These are phyloP conservation scores for Xylariaceae sp. DNA, from an alignment of 2,329 filamentous ascomycete species.

Conservation along the genomic window DNA sequence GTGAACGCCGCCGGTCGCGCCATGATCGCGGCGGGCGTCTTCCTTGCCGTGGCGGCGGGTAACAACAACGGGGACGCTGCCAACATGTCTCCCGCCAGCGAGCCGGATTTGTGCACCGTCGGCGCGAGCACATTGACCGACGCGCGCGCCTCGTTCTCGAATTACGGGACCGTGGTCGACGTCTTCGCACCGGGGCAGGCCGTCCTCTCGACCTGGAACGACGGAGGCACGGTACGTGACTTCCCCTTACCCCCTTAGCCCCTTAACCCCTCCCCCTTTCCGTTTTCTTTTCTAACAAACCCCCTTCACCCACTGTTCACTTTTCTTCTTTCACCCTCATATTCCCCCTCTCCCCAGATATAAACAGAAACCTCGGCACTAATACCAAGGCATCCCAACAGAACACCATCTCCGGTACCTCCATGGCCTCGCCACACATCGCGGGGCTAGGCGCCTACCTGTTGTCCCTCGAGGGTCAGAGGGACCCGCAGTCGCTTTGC, in stretches of 20 bases:
- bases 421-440: slow-evolving; percentile 57
- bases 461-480: slow-evolving; percentile 37
- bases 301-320: too few species aligned
- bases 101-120: slow-evolving; percentile 46
- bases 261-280: not conserved
- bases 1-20: slow-evolving; percentile 46
- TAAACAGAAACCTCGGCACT: too few species aligned
- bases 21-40: slow-evolving; percentile 42
- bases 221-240: slow-evolving; percentile 29
- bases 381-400: not conserved
- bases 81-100: slow-evolving; percentile 43
- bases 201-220: slow-evolving; percentile 40
- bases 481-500: slow-evolving; percentile 40
- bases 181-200: slow-evolving; percentile 40
- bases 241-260: not conserved
- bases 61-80: slow-evolving; percentile 41
- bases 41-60: slow-evolving; percentile 51
- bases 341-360: not conserved
- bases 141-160: slow-evolving; percentile 41
- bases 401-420: slow-evolving; percentile 51
- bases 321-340: not conserved
- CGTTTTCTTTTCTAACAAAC: not conserved
- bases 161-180: slow-evolving; percentile 43
- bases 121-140: slow-evolving; percentile 41
- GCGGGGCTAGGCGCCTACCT: slow-evolving; percentile 57